phyloP scores from a whole-genome alignment of 352 stramenopile species.

The Aphanomyces cochlioides region DNA sequence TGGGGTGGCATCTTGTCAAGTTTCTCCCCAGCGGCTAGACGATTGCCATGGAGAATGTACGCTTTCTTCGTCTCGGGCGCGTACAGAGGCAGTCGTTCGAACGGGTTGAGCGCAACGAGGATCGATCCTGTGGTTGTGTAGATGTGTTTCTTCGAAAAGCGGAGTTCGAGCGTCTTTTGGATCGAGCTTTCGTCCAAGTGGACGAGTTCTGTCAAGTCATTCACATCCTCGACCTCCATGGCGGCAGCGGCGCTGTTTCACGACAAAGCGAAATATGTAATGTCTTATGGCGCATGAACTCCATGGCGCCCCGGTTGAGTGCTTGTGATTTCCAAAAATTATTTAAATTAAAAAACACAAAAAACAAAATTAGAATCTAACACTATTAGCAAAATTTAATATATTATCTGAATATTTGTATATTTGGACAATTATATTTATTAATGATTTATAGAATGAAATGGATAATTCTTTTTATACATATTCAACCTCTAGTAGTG shows the following conservation, averaged over 20 bases:
- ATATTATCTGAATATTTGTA: no score
- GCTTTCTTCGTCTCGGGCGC: conserved; percentile 36
- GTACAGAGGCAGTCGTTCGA: conserved; percentile 54
- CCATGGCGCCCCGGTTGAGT: no score
- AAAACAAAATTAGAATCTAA: no score
- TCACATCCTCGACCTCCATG: conserved; percentile 32
- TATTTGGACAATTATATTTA: no score
- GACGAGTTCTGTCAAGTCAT: conserved; percentile 30
- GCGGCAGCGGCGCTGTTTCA: not conserved
- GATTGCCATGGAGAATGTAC: conserved; percentile 24
- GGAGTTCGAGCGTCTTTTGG: conserved; percentile 18
- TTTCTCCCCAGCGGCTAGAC: conserved; percentile 49
- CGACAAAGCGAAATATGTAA: conserved; percentile 1
- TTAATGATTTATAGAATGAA: no score
- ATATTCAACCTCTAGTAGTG: no score
- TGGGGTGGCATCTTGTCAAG: conserved; percentile 69
- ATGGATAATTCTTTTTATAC: no score
- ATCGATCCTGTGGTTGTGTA: conserved; percentile 47
- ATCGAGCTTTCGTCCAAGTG: conserved; percentile 31
- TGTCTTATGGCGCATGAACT: not conserved
- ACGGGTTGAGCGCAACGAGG: conserved; percentile 52
- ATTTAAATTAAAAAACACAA: no score
- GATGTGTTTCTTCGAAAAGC: conserved; percentile 33
- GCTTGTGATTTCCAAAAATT: no score
- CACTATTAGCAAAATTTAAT: no score